phyloP scores from a whole-genome alignment of 2,329 filamentous ascomycete genomes.

The Cladosporium sp. region DNA sequence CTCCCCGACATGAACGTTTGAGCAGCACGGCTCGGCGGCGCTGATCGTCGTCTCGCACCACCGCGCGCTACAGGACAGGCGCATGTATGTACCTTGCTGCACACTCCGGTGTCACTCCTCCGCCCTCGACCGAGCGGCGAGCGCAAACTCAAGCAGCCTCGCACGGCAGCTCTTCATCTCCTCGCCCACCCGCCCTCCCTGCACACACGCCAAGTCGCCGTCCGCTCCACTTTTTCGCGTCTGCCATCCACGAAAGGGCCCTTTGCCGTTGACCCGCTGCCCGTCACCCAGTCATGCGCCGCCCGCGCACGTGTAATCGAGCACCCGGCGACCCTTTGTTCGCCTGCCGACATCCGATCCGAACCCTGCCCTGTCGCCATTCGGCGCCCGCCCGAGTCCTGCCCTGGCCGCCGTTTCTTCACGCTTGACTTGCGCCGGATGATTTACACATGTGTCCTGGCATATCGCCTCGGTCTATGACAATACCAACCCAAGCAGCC shows the following conservation, averaged over 20 bases:
- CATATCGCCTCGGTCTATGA: neutral
- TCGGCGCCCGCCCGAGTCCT: neutral
- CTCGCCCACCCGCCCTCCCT: neutral
- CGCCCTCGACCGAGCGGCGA: too few species aligned
- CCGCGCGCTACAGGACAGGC: too few species aligned
- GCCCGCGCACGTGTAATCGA: conserved; percentile 4
- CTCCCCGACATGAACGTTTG: too few species aligned
- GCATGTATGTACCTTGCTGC: neutral
- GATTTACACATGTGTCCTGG: neutral
- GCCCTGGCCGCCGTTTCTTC: conserved; percentile 6
- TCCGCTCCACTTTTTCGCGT: conserved; percentile 5
- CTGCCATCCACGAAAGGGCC: conserved; percentile 1
- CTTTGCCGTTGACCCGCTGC: neutral
- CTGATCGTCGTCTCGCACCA: too few species aligned
- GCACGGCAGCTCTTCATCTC: neutral
- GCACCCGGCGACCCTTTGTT: neutral
- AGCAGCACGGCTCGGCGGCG: too few species aligned
- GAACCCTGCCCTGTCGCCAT: neutral
- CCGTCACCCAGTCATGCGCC: too few species aligned
- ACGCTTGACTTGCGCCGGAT: neutral
- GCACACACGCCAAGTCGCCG: conserved; percentile 5
- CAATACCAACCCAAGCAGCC: neutral
- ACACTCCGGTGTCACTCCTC: too few species aligned
- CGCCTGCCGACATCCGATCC: conserved; percentile 8
- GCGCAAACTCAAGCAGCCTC: neutral